phyloP scores from a whole-genome alignment of 2,329 filamentous ascomycete species.

The Spiromastix sp. region DNA sequence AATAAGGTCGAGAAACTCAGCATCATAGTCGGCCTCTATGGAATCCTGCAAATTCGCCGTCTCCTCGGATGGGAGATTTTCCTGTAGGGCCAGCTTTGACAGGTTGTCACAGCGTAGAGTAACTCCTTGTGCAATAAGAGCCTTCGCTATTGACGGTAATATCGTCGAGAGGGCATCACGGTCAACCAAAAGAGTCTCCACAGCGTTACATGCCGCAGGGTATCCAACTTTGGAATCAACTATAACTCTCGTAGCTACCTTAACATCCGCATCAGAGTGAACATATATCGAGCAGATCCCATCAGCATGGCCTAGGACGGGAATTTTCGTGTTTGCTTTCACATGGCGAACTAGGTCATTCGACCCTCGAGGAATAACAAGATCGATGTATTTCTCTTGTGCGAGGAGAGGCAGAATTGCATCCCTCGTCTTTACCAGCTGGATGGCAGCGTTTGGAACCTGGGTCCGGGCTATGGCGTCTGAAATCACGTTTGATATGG shows the following conservation, averaged over 20 bases:
- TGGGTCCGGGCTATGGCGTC: slow-evolving; percentile 58
- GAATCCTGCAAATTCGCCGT: slow-evolving; percentile 52
- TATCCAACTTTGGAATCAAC: slow-evolving; percentile 92
- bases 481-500: slow-evolving; percentile 79
- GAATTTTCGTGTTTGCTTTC: slow-evolving; percentile 84
- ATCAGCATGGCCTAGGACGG: slow-evolving; percentile 91
- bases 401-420: slow-evolving; percentile 79
- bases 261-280: slow-evolving; percentile 62
- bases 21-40: slow-evolving; percentile 63
- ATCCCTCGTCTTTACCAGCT: slow-evolving; percentile 88
- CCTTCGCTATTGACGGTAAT: slow-evolving; percentile 62
- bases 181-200: slow-evolving; percentile 87
- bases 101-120: slow-evolving; percentile 66
- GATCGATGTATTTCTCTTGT: slow-evolving; percentile 79
- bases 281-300: slow-evolving; percentile 84
- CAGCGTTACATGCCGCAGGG: slow-evolving; percentile 85
- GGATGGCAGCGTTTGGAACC: slow-evolving; percentile 78
- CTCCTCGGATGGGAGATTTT: slow-evolving; percentile 33
- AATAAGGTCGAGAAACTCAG: slow-evolving; percentile 78
- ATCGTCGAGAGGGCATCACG: slow-evolving; percentile 55
- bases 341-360: slow-evolving; percentile 86
- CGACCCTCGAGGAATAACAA: slow-evolving; percentile 85
- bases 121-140: slow-evolving; percentile 67
- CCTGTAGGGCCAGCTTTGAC: slow-evolving; percentile 54
- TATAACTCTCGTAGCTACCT: slow-evolving; percentile 64